Base-by-base conservation (phyloP, 2,329 filamentous ascomycete genomes). In the Ambrosiella beaveri region DNA sequence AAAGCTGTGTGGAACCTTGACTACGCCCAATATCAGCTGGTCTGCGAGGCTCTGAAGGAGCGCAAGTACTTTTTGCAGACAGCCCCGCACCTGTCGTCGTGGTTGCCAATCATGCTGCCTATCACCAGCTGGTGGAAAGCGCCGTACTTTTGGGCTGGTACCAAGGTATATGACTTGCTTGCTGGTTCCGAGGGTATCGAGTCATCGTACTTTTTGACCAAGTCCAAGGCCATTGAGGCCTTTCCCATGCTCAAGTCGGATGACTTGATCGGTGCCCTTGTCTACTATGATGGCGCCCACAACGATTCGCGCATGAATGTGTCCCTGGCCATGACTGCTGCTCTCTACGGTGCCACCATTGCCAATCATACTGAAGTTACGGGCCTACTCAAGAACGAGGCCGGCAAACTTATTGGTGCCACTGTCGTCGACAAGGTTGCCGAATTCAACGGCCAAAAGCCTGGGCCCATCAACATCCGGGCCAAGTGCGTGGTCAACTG, bases 241-340 rank as follows among this genome's bases (percentile, higher is more conserved):
- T 94, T 94, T 67, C 88, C 88, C 7, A 93, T 94, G 88, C 71
- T 94, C 63, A 90, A 88, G 72, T 84, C 81, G 66, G 82, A 86
- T 47, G 81, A 85, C 63, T 74, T 94, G 12, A 79, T 89, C 50
- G 88, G 88, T 61, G 87, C 88, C 59, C 73, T 94, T 65, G 88
- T 94, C 27, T 95, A 95, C 74, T 94, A 94, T 68, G 88, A 95
- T 71, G 88, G 88, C 64, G 87, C 86, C 37, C 88, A 95, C 71
- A 95, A 95, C 66, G 88, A 95, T 69, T 93, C 88, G 17, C 81
- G 88, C 54, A 94, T 95, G 88, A 94, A 94, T 67, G 85, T 93
- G 36, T 90, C 86, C 7, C 75, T 94, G 59, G 88, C 86, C 17
- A 87, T 91, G 81, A 94, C 88, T 15, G 87, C 88, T 58, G 86